Evolutionary conservation across 108 stramenopile genomes (phyloP).

Genomic region (Stephanodiscus minutulus): DNA sequence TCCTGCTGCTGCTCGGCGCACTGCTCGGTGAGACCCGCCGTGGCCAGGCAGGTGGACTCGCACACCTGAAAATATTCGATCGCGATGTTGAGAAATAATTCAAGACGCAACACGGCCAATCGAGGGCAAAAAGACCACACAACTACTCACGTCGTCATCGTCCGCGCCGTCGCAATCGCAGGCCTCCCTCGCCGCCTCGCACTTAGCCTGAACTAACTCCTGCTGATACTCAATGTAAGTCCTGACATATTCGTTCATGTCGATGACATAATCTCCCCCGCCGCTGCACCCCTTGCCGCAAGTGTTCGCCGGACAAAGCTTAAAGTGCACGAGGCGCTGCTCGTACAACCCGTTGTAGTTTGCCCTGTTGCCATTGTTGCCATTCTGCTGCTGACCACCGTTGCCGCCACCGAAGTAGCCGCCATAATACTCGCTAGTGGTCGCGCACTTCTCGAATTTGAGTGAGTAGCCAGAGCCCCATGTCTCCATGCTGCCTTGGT

Average conservation of each 20-base stretch:
- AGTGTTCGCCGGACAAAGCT: conserved; percentile 39
- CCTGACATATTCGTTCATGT: conserved; percentile 45
- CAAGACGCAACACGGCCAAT: too few relatives aligned
- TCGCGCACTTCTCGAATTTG: conserved; percentile 33
- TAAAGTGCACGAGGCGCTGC: conserved; percentile 51
- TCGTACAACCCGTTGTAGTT: conserved; percentile 33
- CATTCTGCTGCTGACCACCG: conserved; percentile 4
- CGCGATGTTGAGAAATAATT: not conserved
- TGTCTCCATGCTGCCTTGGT: conserved; percentile 16
- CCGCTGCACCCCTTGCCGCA: conserved; percentile 21
- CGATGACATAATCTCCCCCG: conserved; percentile 50
- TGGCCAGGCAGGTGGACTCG: conserved; percentile 3
- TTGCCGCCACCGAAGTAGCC: conserved; percentile 28
- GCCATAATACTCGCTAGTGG: conserved; percentile 34
- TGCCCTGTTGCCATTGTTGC: conserved; percentile 34
- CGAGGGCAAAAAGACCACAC: too few relatives aligned
- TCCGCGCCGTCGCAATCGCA: conserved; percentile 44
- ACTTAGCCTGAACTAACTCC: conserved; percentile 40
- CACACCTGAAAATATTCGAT: conserved; percentile 6
- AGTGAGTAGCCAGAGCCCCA: conserved; percentile 33
- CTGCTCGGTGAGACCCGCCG: conserved; percentile 19
- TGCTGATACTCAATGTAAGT: conserved; percentile 39
- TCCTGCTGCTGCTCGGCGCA: conserved; percentile 24
- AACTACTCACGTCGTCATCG: conserved; percentile 31
- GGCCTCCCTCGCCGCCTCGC: conserved; percentile 36